Conservation (phyloP, 106 monocot species). For the Allium fistulosum region DNA sequence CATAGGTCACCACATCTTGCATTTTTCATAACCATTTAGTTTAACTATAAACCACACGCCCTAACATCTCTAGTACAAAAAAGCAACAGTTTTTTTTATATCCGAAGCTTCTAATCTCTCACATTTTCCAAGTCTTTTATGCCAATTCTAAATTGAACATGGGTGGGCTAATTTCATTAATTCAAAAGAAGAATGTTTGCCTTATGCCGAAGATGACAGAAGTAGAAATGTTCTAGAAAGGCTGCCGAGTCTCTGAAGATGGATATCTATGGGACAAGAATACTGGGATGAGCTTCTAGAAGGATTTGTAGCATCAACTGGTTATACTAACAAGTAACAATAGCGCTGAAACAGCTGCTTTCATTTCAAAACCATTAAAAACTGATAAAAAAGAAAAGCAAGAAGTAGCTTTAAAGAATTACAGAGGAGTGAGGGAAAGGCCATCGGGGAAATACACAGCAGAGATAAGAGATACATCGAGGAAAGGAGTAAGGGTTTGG, state of each 20-base stretch:
- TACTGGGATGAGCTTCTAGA: constrained; percentile 32
- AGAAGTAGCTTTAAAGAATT: constrained; percentile 4
- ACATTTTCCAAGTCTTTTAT: not conserved
- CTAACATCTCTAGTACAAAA: not conserved
- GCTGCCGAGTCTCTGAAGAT: constrained; percentile 34
- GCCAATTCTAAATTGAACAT: constrained; percentile 17
- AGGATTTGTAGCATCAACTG: not conserved
- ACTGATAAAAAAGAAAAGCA: too few relatives aligned
- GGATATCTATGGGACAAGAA: constrained; percentile 40
- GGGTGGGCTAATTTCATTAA: constrained; percentile 38
- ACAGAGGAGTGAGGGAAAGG: constrained; percentile 29
- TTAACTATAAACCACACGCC: not conserved
- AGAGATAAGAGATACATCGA: constrained; percentile 31
- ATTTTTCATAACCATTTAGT: not conserved
- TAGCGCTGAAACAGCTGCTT: not conserved
- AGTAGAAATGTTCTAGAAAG: constrained; percentile 15
- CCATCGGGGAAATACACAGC: constrained; percentile 45
- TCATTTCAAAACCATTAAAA: too few relatives aligned
- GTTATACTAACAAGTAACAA: not conserved
- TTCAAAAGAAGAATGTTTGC: constrained; percentile 7
- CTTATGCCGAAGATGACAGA: constrained; percentile 3
- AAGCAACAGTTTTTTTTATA: not conserved
- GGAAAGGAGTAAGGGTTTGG: constrained; percentile 36
- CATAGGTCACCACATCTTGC: constrained; percentile 14
- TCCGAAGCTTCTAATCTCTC: constrained; percentile 2